phyloP scores from a whole-genome alignment of 176 grass and related monocot genomes.

The Oryza rufipogon region DNA sequence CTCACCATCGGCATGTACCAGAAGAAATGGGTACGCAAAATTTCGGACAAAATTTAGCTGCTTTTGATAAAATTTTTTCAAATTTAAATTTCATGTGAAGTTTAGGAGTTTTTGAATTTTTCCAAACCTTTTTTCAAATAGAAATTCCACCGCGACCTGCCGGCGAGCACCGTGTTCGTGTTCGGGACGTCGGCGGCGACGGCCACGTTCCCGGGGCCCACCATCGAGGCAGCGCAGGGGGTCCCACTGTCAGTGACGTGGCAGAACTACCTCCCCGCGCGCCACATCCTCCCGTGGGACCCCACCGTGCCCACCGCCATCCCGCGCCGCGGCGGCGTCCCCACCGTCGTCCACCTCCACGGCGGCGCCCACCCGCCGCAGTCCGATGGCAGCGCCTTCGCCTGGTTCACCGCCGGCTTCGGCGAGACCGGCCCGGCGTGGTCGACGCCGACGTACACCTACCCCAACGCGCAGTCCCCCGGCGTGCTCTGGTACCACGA shows the following conservation, averaged over 20 bases:
- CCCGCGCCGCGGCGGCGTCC: constrained; percentile 58
- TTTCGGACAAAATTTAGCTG: background rate
- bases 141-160: constrained; percentile 88
- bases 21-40: constrained; percentile 73
- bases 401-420: constrained; percentile 77
- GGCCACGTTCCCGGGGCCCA: constrained; percentile 68
- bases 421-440: constrained; percentile 43
- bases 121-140: background rate
- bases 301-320: constrained; percentile 59
- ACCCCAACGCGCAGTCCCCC: constrained; percentile 70
- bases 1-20: constrained; percentile 77
- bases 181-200: constrained; percentile 40
- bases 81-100: too few relatives aligned
- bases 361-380: constrained; percentile 56
- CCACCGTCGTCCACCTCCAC: constrained; percentile 81
- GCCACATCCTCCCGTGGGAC: constrained; percentile 79
- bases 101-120: too few relatives aligned
- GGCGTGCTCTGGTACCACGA: constrained; percentile 77
- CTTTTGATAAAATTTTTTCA: background rate
- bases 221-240: constrained; percentile 64
- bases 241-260: constrained; percentile 65
- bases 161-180: constrained; percentile 68
- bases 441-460: constrained; percentile 50
- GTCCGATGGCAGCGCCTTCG: constrained; percentile 57
- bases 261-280: constrained; percentile 64